phyloP scores from a whole-genome alignment of 495 filamentous ascomycete species.

The Penicillium flavigenum region DNA sequence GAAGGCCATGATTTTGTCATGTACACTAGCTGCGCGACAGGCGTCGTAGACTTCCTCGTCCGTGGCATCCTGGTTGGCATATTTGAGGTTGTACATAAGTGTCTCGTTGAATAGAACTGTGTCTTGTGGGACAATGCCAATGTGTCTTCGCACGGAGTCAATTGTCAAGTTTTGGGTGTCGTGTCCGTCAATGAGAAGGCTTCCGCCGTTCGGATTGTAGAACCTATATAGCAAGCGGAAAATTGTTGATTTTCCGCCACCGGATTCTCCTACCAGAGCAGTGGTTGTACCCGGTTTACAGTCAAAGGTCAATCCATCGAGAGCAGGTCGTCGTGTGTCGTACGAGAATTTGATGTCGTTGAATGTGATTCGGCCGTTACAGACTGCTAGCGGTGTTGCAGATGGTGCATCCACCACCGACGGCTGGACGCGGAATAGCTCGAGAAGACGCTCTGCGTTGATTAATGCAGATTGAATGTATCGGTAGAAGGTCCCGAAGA shows the following conservation, averaged over 20 bases:
- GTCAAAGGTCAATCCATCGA: constrained; percentile 66
- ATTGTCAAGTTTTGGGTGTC: constrained; percentile 75
- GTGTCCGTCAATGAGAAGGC: constrained; percentile 68
- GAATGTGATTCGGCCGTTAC: constrained; percentile 70
- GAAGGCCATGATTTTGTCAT: constrained; percentile 80
- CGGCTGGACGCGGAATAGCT: constrained; percentile 78
- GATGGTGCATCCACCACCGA: constrained; percentile 64
- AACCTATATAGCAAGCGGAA: constrained; percentile 83
- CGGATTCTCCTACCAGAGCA: constrained; percentile 81
- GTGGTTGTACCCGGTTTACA: constrained; percentile 78
- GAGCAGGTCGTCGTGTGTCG: constrained; percentile 66
- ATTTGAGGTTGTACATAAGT: constrained; percentile 82
- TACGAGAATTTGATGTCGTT: constrained; percentile 78
- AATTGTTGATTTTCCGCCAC: constrained; percentile 85
- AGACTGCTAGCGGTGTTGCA: constrained; percentile 48
- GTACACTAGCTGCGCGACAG: constrained; percentile 75
- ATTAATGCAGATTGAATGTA: constrained; percentile 86
- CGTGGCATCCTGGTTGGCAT: constrained; percentile 71
- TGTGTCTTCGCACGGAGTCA: constrained; percentile 71
- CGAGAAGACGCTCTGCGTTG: constrained; percentile 80
- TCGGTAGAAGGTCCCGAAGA: constrained; percentile 83
- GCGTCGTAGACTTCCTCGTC: constrained; percentile 75
- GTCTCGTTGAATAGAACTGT: constrained; percentile 84
- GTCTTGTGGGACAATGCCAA: constrained; percentile 85
- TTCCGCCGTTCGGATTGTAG: constrained; percentile 70